These are phyloP conservation scores for Biscogniauxia marginata DNA, from an alignment of 2,329 filamentous ascomycete species.

Conservation along the genomic window DNA sequence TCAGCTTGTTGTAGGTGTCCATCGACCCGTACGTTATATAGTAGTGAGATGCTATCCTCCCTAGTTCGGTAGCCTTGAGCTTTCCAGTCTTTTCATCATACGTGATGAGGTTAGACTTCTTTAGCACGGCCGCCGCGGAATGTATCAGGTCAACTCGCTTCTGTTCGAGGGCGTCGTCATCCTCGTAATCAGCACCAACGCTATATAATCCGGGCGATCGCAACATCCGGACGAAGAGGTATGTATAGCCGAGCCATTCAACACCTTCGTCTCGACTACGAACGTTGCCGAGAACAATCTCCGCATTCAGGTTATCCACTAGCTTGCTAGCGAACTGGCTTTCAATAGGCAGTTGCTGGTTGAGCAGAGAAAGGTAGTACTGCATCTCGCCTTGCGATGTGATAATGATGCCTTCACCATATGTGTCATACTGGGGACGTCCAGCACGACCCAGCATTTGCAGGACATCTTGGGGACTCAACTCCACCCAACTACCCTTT, in stretches of 20 bases:
- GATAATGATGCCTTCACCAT: slow-evolving; percentile 98
- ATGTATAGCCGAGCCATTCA: slow-evolving; percentile 99
- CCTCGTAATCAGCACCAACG: slow-evolving; percentile 92
- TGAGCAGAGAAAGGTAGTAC: slow-evolving; percentile 94
- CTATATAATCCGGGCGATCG: slow-evolving; percentile 93
- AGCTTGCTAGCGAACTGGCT: slow-evolving; percentile 92
- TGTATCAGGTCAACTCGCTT: slow-evolving; percentile 97
- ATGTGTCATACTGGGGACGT: slow-evolving; percentile 94
- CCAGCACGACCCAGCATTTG: slow-evolving; percentile 99
- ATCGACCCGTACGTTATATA: slow-evolving; percentile 97
- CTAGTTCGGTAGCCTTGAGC: slow-evolving; percentile 88
- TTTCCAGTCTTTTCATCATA: slow-evolving; percentile 93
- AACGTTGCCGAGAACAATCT: slow-evolving; percentile 91
- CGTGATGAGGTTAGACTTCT: slow-evolving; percentile 85
- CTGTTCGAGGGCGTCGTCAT: slow-evolving; percentile 88
- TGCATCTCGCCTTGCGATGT: slow-evolving; percentile 93
- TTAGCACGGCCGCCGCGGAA: slow-evolving; percentile 82
- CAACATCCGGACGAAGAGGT: slow-evolving; percentile 96
- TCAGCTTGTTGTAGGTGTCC: slow-evolving; percentile 93
- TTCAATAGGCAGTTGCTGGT: slow-evolving; percentile 96
- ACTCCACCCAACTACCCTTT: slow-evolving; percentile 97
- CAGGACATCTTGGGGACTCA: slow-evolving; percentile 94
- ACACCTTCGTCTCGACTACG: slow-evolving; percentile 91
- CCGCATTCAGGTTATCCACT: slow-evolving; percentile 94
- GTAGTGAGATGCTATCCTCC: slow-evolving; percentile 95